phyloP scores from a whole-genome alignment of 495 filamentous ascomycete species.

The Penicillium subrubescens region DNA sequence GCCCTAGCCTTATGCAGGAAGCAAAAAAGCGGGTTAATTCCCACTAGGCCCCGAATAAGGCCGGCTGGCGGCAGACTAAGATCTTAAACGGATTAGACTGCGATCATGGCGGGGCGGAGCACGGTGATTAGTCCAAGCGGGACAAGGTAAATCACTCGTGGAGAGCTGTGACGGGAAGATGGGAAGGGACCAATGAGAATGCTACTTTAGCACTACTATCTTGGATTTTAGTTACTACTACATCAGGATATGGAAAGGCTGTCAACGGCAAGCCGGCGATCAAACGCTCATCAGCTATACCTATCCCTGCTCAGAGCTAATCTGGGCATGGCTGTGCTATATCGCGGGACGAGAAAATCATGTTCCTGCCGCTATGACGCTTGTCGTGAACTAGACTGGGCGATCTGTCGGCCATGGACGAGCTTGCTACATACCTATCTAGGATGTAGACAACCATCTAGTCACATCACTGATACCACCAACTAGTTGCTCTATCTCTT shows the following conservation, averaged over 20 bases:
- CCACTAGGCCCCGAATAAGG: constrained; percentile 3
- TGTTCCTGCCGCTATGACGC: neutral
- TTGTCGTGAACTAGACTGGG: neutral
- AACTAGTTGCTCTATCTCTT: neutral
- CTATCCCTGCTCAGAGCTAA: neutral
- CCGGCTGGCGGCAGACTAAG: neutral
- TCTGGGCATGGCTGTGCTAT: neutral
- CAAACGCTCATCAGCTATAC: neutral
- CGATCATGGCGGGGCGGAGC: constrained; percentile 4
- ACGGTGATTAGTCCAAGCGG: constrained; percentile 2
- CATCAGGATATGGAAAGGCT: neutral
- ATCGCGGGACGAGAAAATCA: neutral
- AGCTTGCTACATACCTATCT: neutral
- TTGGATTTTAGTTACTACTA: neutral
- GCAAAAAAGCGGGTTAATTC: constrained; percentile 2
- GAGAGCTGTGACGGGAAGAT: neutral
- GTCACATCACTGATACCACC: neutral
- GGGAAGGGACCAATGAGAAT: neutral
- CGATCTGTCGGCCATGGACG: neutral
- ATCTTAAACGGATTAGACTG: neutral
- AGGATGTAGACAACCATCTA: neutral
- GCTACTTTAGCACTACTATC: neutral
- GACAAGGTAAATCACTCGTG: neutral
- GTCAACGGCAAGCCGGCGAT: neutral
- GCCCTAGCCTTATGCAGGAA: neutral